These are phyloP conservation scores for Aphanomyces euteiches DNA, from an alignment of 352 stramenopile genomes.

Conservation along the genomic window DNA sequence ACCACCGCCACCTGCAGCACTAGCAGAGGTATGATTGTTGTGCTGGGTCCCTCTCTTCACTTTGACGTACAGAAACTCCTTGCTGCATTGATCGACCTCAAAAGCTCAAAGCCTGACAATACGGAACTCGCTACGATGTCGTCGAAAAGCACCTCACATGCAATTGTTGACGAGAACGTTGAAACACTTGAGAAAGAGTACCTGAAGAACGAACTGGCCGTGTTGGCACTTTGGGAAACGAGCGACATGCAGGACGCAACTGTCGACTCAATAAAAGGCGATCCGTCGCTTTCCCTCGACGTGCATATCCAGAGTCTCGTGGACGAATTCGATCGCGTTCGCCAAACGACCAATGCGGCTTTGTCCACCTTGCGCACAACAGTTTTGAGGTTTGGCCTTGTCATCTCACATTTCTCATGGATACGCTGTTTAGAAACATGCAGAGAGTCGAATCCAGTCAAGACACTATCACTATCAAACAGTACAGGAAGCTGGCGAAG, in stretches of 20 bases:
- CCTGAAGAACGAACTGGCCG: background rate
- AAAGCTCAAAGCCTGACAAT: background rate
- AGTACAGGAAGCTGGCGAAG: conserved; percentile 24
- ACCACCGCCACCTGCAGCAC: background rate
- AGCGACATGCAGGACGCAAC: background rate
- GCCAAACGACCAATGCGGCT: too few species aligned
- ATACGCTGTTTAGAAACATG: too few species aligned
- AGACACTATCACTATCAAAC: background rate
- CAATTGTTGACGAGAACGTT: background rate
- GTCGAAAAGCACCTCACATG: background rate
- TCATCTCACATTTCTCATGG: too few species aligned
- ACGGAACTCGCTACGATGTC: background rate
- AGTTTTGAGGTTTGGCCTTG: too few species aligned
- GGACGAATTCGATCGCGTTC: too few species aligned
- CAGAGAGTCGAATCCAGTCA: too few species aligned
- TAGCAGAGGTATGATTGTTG: conserved; percentile 4
- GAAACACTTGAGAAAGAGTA: background rate
- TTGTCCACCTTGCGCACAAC: too few species aligned
- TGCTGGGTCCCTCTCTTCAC: background rate
- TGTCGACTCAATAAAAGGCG: too few species aligned
- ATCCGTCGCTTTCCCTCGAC: too few species aligned
- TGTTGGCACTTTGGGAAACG: background rate
- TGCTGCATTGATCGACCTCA: background rate
- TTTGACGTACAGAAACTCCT: conserved; percentile 15
- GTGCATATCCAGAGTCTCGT: too few species aligned